Evolutionary conservation across 2,329 filamentous ascomycete genomes (phyloP).

Genomic region (Phialocephala subalpina): DNA sequence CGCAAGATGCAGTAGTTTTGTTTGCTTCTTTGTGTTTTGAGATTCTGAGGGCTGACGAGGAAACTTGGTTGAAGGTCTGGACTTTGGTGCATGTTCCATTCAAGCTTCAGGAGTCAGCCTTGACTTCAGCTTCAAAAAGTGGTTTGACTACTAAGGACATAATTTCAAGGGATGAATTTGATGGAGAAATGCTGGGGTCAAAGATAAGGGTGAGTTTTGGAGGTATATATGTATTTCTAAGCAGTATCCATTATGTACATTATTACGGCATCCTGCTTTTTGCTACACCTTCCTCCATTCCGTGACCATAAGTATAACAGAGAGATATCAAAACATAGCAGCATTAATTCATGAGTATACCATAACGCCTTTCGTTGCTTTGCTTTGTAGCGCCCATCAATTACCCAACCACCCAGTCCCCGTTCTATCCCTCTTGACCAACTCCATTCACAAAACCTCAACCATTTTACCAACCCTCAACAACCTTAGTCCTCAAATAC

Average conservation of each 20-base stretch:
- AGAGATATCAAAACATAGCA: conserved; percentile 1
- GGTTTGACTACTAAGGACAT: no score
- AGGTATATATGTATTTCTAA: not conserved
- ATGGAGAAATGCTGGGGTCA: no score
- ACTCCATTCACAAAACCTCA: not conserved
- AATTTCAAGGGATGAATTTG: no score
- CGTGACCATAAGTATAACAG: not conserved
- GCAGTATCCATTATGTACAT: conserved; percentile 1
- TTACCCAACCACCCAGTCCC: not conserved
- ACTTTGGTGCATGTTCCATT: no score
- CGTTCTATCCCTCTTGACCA: not conserved
- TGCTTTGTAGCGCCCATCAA: not conserved
- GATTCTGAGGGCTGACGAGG: no score
- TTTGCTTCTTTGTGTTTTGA: no score
- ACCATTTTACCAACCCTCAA: conserved; percentile 68
- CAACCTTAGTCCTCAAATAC: conserved; percentile 68
- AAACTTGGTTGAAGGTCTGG: no score
- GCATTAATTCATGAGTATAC: not conserved
- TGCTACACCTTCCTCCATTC: conserved; percentile 1
- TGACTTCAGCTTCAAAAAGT: no score
- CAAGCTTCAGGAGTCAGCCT: no score
- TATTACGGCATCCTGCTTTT: not conserved
- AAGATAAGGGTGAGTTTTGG: no score
- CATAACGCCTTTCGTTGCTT: not conserved
- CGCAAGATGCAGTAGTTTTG: no score